Evolutionary conservation across 805 yeast genomes (phyloP).

Genomic region (Lipomyces yamadae): DNA sequence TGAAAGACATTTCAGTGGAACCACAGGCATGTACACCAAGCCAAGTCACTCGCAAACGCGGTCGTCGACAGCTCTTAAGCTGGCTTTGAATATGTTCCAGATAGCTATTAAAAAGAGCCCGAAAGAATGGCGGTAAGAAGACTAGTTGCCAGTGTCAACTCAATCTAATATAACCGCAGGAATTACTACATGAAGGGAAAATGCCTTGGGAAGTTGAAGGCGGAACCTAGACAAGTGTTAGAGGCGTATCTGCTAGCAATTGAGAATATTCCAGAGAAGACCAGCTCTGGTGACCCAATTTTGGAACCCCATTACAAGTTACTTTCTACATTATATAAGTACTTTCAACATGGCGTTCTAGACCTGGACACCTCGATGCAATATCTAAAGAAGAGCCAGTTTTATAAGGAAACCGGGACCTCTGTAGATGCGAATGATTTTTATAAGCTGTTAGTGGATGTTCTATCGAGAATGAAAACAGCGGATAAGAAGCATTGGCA

Average conservation of each 20-base stretch:
- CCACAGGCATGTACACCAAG: slow-evolving; percentile 39
- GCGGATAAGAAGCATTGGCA: slow-evolving; percentile 90
- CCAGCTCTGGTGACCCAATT: slow-evolving; percentile 53
- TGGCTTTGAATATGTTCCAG: slow-evolving; percentile 52
- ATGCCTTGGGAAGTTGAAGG: slow-evolving; percentile 57
- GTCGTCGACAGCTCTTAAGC: slow-evolving; percentile 42
- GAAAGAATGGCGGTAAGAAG: slow-evolving; percentile 57
- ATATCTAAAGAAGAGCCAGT: slow-evolving; percentile 49
- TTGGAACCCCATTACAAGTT: slow-evolving; percentile 80
- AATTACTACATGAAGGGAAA: slow-evolving; percentile 63
- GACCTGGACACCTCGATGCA: slow-evolving; percentile 48
- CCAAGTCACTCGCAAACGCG: slow-evolving; percentile 19
- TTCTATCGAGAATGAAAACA: slow-evolving; percentile 16
- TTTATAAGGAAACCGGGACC: slow-evolving; percentile 34
- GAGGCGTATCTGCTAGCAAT: slow-evolving; percentile 49
- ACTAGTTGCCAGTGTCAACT: not conserved
- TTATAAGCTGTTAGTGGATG: slow-evolving; percentile 15
- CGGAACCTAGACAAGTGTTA: slow-evolving; percentile 47
- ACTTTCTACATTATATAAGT: slow-evolving; percentile 63
- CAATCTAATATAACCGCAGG: slow-evolving; percentile 28
- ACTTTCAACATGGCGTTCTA: slow-evolving; percentile 50
- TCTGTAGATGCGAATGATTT: slow-evolving; percentile 9
- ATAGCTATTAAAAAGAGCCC: slow-evolving; percentile 54
- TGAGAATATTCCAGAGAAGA: slow-evolving; percentile 29
- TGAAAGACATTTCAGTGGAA: slow-evolving; percentile 45